These are phyloP conservation scores for Colletotrichum sp. DNA, from an alignment of 2,329 filamentous ascomycete genomes.

Conservation along the genomic window DNA sequence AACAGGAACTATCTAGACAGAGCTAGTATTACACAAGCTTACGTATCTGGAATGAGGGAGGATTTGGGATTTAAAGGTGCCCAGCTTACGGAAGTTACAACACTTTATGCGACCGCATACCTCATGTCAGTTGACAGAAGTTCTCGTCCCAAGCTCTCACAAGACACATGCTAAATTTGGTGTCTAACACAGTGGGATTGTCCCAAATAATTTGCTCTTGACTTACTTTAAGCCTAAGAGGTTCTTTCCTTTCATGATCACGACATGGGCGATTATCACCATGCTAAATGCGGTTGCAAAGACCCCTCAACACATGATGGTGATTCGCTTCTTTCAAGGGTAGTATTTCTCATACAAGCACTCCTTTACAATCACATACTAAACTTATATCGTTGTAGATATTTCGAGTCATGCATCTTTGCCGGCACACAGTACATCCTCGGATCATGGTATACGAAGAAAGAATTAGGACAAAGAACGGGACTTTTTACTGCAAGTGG, in stretches of 20 bases:
- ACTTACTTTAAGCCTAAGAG: neutral
- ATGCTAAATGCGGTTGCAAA: neutral
- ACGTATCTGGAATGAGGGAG: neutral
- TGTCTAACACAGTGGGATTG: neutral
- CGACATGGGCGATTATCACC: neutral
- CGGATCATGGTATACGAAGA: constrained; percentile 63
- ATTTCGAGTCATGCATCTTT: constrained; percentile 40
- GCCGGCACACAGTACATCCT: constrained; percentile 48
- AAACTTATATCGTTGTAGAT: neutral
- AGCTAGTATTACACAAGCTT: neutral
- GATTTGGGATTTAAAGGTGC: neutral
- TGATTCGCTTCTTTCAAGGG: constrained; percentile 42
- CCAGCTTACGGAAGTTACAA: neutral
- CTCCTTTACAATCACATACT: neutral
- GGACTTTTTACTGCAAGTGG: constrained; percentile 68
- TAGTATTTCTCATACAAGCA: constrained; percentile 18
- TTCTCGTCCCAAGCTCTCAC: neutral
- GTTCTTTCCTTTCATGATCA: constrained; percentile 1
- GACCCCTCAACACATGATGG: constrained; percentile 30
- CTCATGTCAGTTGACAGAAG: neutral
- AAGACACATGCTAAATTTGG: neutral
- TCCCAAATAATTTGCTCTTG: neutral
- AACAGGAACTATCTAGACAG: constrained; percentile 1
- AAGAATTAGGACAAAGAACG: constrained; percentile 66
- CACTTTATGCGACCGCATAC: neutral